Conservation (phyloP, 192 early-diverging fungal species). For the Lunasporangiospora selenospora region DNA sequence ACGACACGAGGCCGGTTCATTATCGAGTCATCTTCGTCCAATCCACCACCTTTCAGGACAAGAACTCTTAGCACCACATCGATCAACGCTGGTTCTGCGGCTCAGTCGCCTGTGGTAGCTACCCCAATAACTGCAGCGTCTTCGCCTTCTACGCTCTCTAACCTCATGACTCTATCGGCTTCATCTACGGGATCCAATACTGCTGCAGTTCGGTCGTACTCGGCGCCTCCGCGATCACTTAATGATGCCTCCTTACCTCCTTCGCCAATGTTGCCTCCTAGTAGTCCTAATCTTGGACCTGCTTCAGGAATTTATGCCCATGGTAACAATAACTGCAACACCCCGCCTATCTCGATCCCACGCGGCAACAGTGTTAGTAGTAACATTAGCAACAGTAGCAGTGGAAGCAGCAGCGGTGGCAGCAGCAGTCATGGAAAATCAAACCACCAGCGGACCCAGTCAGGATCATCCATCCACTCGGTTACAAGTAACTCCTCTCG, state of each 20-base stretch:
- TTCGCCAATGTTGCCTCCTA: slow-evolving; percentile 13
- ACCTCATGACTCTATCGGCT: background rate
- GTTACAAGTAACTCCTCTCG: slow-evolving; percentile 8
- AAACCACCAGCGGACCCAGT: slow-evolving; percentile 32
- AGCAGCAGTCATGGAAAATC: slow-evolving; percentile 3
- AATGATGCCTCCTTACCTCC: slow-evolving; percentile 6
- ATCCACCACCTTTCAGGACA: slow-evolving; percentile 6
- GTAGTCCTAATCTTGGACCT: no score
- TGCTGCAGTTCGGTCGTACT: no score
- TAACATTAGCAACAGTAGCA: background rate
- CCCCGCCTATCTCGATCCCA: no score
- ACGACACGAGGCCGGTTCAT: slow-evolving; percentile 35
- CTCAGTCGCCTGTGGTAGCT: no score
- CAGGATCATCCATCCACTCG: slow-evolving; percentile 28
- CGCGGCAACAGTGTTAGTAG: no score
- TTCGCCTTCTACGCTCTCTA: background rate
- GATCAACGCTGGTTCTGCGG: background rate
- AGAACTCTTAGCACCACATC: slow-evolving; percentile 33
- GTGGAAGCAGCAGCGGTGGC: background rate
- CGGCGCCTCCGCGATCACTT: background rate
- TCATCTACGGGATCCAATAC: background rate
- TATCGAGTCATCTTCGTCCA: slow-evolving; percentile 34
- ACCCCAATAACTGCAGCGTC: no score
- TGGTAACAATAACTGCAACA: no score
- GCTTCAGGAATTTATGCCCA: no score